Evolutionary conservation across 345 rosid species (phyloP), one percentile per base, ranked within the genome.

Genomic region (Eucalyptus curtisii): DNA sequence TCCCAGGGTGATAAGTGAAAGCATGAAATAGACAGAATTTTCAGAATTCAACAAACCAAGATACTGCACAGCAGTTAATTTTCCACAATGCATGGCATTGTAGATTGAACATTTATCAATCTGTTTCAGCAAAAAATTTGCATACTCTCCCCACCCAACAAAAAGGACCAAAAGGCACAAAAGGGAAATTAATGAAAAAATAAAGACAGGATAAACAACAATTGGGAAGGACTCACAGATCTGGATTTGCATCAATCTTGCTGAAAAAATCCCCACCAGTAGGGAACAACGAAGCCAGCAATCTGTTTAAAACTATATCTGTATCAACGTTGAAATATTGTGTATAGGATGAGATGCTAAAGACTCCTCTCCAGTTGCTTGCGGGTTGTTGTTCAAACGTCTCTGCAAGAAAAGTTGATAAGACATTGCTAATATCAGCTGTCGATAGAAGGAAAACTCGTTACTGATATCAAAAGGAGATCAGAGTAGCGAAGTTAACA

Each of bases 231-330:
- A 94, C 99, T 98, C 92, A 97, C 99, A 98, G 91, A 92, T 97
- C 99, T 86, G 99, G 99, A 90, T 98, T 97, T 49, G 99, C 98
- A 90, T 96, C 96, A 47, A 95, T 97, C 93, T 97, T 98, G 94
- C 90, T 92, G 94, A 95, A 98, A 92, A 98, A 98, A 91, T 96
- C 96, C 22, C 96, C 99, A 89, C 91, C 91, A 14, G 89, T 87
- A n/a, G 99, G 99, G 90, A 92, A 92, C 71, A 98, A 89, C 8
- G 99, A 97, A 91, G 96, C 95, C 91, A 95, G 89, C 93, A 97
- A 86, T 93, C 99, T 94, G 93, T 95, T 96, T 87, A 95, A 15
- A 55, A 98, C 98, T 92, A 95, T 87, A 82, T 97, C 99, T 4
- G 99, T 95, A 90, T 97, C 99, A 90, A 95, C 98, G 55, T 98